These are phyloP conservation scores for Fragilariopsis cylindrus DNA, from an alignment of 108 stramenopile genomes.

Conservation along the genomic window DNA sequence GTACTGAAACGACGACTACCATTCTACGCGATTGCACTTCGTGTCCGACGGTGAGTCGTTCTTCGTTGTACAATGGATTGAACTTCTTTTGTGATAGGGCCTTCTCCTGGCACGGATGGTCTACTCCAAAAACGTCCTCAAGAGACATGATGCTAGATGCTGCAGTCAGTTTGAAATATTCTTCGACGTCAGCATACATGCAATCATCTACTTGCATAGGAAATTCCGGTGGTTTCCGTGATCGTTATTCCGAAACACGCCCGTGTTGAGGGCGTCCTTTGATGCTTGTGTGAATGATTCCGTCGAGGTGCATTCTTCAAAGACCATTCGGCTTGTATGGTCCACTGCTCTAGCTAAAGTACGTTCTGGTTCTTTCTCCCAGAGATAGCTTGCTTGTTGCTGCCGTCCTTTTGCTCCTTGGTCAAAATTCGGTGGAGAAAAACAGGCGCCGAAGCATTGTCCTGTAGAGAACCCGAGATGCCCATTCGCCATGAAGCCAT, in stretches of 20 bases:
- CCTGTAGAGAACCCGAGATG: conserved; percentile 8
- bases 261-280: not conserved
- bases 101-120: not conserved
- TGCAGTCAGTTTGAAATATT: no score
- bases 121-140: not conserved
- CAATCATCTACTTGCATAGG: no score
- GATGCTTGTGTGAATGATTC: conserved; percentile 5
- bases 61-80: not conserved
- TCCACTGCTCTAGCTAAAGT: no score
- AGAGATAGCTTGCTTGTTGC: no score
- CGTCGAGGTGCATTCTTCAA: no score
- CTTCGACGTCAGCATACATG: no score
- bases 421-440: no score
- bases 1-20: not conserved
- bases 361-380: no score
- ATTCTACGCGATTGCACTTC: not conserved
- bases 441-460: conserved; percentile 15
- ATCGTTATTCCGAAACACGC: no score
- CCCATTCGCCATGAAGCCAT: not conserved
- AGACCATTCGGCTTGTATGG: no score
- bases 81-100: conserved; percentile 6
- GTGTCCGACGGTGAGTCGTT: conserved; percentile 4
- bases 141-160: conserved; percentile 18
- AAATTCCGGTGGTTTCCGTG: no score
- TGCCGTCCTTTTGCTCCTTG: no score